Evolutionary conservation across 2,329 filamentous ascomycete genomes (phyloP).

Genomic region (Pseudogymnoascus destructans): DNA sequence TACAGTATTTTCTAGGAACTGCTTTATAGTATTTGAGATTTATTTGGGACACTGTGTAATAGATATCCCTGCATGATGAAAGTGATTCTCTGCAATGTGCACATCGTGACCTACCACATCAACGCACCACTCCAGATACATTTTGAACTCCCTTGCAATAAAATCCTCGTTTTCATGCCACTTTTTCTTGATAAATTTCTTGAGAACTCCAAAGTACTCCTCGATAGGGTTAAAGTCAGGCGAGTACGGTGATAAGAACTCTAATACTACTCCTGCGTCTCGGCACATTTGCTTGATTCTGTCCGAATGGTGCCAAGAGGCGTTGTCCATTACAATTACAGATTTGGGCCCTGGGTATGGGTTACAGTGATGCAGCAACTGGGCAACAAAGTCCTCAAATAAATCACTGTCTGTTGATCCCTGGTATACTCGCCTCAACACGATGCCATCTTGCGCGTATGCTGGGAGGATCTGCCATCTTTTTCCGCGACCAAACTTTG

Average conservation of each 20-base stretch:
- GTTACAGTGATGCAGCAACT: conserved; percentile 24
- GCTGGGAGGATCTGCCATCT: conserved; percentile 20
- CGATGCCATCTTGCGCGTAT: conserved; percentile 25
- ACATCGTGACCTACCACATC: conserved; percentile 19
- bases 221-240: conserved; percentile 26
- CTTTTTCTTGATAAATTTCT: conserved; percentile 25
- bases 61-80: not conserved
- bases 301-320: conserved; percentile 23
- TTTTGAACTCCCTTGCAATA: conserved; percentile 16
- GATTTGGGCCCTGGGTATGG: no score
- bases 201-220: conserved; percentile 25
- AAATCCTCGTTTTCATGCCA: conserved; percentile 20
- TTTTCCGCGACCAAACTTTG: not conserved
- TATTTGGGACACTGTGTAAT: not conserved
- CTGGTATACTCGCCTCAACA: conserved; percentile 23
- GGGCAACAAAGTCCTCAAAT: conserved; percentile 25
- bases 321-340: no score
- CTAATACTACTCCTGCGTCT: conserved; percentile 24
- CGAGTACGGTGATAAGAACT: conserved; percentile 28
- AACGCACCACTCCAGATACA: conserved; percentile 20
- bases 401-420: conserved; percentile 23
- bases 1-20: not conserved
- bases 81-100: conserved; percentile 18
- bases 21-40: not conserved
- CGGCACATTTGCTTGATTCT: conserved; percentile 24